phyloP scores from a whole-genome alignment of 768 basidiomycete species.

The Phaffia tasmanica region DNA sequence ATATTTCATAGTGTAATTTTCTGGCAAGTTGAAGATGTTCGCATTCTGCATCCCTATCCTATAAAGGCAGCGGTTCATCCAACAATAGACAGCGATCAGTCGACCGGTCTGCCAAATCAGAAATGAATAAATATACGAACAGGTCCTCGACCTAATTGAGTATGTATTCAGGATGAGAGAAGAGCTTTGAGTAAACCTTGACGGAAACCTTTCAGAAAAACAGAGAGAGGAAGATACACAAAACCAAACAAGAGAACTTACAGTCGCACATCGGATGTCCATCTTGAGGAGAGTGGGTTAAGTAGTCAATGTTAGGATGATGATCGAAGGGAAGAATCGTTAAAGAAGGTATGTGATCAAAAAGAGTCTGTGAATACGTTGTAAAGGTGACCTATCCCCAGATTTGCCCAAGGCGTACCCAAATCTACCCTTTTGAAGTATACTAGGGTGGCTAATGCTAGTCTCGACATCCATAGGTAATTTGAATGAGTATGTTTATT shows the following conservation, averaged over 20 bases:
- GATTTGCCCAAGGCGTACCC: too few species aligned
- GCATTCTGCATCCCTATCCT: constrained; percentile 76
- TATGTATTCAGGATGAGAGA: background rate
- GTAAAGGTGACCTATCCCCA: too few species aligned
- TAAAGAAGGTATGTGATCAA: too few species aligned
- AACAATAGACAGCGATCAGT: background rate
- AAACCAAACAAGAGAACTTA: constrained; percentile 25
- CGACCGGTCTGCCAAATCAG: background rate
- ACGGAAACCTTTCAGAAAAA: background rate
- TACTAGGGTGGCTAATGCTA: too few species aligned
- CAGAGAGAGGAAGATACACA: background rate
- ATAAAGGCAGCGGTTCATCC: background rate
- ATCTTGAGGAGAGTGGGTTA: constrained; percentile 29
- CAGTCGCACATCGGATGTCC: constrained; percentile 42
- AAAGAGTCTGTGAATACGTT: too few species aligned
- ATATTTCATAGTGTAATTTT: constrained; percentile 61
- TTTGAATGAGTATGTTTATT: too few species aligned
- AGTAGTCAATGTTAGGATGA: background rate
- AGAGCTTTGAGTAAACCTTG: background rate
- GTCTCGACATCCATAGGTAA: too few species aligned
- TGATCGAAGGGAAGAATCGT: too few species aligned
- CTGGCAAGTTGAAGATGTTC: constrained; percentile 84
- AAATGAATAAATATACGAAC: constrained; percentile 23
- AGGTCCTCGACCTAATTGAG: constrained; percentile 66
- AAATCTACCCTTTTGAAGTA: too few species aligned